phyloP scores from a whole-genome alignment of 305 asterid genomes.

The Fraxinus velutina region DNA sequence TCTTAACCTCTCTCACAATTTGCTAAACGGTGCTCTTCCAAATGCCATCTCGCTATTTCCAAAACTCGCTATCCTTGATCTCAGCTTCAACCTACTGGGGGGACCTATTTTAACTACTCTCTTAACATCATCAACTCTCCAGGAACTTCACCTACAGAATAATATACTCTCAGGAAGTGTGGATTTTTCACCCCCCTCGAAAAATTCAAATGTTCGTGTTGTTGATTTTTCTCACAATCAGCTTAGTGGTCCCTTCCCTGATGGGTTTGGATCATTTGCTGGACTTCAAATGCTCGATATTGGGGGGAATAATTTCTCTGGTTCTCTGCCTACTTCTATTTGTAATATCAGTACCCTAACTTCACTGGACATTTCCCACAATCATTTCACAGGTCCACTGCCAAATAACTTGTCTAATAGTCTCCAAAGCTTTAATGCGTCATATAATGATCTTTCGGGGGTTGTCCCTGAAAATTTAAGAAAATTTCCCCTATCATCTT shows the following conservation, averaged over 20 bases:
- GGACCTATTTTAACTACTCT: constrained; percentile 62
- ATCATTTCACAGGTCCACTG: constrained; percentile 66
- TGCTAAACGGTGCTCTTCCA: constrained; percentile 63
- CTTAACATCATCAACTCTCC: constrained; percentile 55
- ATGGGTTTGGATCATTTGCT: constrained; percentile 53
- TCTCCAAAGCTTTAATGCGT: constrained; percentile 75
- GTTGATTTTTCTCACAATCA: constrained; percentile 72
- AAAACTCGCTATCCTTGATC: constrained; percentile 65
- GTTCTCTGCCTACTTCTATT: constrained; percentile 62
- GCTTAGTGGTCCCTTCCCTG: constrained; percentile 57
- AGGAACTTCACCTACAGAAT: constrained; percentile 68
- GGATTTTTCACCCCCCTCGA: constrained; percentile 49
- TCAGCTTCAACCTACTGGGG: constrained; percentile 68
- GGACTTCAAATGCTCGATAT: constrained; percentile 56
- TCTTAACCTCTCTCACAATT: constrained; percentile 74
- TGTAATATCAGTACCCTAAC: constrained; percentile 43
- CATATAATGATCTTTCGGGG: constrained; percentile 76
- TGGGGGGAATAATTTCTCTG: constrained; percentile 71
- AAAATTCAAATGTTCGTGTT: constrained; percentile 44
- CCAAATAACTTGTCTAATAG: constrained; percentile 56
- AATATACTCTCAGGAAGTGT: constrained; percentile 59
- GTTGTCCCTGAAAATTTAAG: constrained; percentile 83
- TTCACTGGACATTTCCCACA: constrained; percentile 59
- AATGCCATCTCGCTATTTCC: constrained; percentile 55
- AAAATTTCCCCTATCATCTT: constrained; percentile 70